phyloP scores from a whole-genome alignment of 2,329 filamentous ascomycete genomes.

The Chrysosphaeria jannelii region DNA sequence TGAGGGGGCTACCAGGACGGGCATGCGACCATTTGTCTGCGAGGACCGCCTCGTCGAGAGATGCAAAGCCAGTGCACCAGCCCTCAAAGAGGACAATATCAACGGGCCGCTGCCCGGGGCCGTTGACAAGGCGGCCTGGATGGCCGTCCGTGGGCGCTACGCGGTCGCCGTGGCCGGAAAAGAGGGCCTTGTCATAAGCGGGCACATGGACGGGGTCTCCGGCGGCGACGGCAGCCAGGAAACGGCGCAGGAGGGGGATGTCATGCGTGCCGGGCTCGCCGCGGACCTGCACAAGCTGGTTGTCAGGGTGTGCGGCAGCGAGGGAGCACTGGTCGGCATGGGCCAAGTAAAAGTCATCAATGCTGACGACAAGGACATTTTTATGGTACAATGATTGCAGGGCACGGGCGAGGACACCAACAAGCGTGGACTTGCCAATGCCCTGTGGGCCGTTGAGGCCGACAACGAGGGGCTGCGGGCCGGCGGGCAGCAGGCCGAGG shows the following conservation, averaged over 20 bases:
- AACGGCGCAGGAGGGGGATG: slow-evolving; percentile 25
- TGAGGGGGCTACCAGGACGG: slow-evolving; percentile 15
- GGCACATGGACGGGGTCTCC: slow-evolving; percentile 28
- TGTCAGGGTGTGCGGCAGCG: slow-evolving; percentile 31
- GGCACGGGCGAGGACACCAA: slow-evolving; percentile 29
- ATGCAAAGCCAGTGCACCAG: slow-evolving; percentile 67
- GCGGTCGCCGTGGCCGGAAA: slow-evolving; percentile 47
- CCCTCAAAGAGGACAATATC: slow-evolving; percentile 59
- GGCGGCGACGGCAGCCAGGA: slow-evolving; percentile 27
- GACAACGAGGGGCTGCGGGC: slow-evolving; percentile 36
- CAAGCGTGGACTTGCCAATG: slow-evolving; percentile 73
- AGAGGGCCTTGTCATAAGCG: slow-evolving; percentile 59
- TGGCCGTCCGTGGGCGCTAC: slow-evolving; percentile 20
- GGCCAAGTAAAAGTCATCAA: slow-evolving; percentile 71
- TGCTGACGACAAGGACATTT: slow-evolving; percentile 40
- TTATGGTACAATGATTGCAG: slow-evolving; percentile 26
- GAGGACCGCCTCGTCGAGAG: slow-evolving; percentile 20
- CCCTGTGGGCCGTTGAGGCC: slow-evolving; percentile 82
- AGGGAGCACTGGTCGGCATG: slow-evolving; percentile 37
- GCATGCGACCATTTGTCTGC: slow-evolving; percentile 15
- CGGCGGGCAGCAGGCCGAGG: slow-evolving; percentile 17
- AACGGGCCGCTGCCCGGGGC: slow-evolving; percentile 12
- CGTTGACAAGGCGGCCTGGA: slow-evolving; percentile 28
- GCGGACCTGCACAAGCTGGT: slow-evolving; percentile 49
- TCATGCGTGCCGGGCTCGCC: slow-evolving; percentile 72